A percentile compares a stretch with the other conserved stretches of the same genome.
These are phyloP conservation scores for Colletotrichum caudatum DNA, from an alignment of 2,329 filamentous ascomycete genomes.

Conservation along the genomic window DNA sequence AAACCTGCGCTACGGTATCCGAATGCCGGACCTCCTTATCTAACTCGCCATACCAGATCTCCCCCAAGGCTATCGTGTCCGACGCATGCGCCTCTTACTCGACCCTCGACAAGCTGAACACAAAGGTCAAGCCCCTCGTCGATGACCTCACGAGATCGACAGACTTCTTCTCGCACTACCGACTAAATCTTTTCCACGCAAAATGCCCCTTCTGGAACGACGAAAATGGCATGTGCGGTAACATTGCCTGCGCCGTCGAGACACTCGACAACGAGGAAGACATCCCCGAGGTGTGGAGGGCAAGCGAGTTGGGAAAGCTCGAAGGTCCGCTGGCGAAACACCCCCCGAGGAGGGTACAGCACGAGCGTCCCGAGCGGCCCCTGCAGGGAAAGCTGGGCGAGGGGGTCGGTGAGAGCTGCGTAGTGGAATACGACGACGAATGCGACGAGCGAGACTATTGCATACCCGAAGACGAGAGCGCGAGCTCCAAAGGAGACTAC, in stretches of 20 bases:
- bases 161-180: constrained; percentile 98
- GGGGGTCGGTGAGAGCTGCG: constrained; percentile 91
- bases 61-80: constrained; percentile 87
- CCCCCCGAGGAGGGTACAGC: constrained; percentile 79
- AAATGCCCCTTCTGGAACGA: constrained; percentile 97
- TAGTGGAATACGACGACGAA: constrained; percentile 97
- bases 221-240: constrained; percentile 92
- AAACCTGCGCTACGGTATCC: constrained; percentile 39
- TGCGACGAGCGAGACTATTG: constrained; percentile 98
- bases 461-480: constrained; percentile 92
- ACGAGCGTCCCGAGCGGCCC: constrained; percentile 76
- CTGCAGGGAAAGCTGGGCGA: constrained; percentile 87
- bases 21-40: constrained; percentile 48
- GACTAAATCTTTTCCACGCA: constrained; percentile 93
- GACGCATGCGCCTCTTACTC: constrained; percentile 96
- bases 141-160: constrained; percentile 86
- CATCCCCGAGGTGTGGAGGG: constrained; percentile 90
- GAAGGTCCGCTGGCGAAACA: constrained; percentile 93
- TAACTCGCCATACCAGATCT: constrained; percentile 74
- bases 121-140: constrained; percentile 79
- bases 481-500: constrained; percentile 90
- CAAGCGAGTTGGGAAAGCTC: constrained; percentile 90
- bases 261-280: constrained; percentile 96
- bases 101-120: constrained; percentile 87
- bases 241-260: constrained; percentile 95